Percentiles rank a stretch among this genome's conserved stretches.
Evolutionary conservation across 2,329 filamentous ascomycete species (phyloP).

Genomic region (Endoconidiophora laricicola): DNA sequence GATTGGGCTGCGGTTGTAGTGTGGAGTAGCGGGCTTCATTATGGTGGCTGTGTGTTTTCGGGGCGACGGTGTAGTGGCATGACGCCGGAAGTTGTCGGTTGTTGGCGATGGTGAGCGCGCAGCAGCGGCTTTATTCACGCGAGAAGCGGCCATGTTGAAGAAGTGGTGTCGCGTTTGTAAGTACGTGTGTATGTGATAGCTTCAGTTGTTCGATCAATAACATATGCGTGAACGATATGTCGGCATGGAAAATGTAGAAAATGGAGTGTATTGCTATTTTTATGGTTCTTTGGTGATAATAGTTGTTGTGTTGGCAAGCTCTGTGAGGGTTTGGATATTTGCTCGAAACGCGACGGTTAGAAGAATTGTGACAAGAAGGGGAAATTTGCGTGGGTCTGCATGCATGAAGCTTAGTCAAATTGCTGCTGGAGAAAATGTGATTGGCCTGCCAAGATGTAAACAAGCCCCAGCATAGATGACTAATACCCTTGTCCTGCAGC

Average conservation of each 20-base stretch:
- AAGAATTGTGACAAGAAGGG: not conserved
- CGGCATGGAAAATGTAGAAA: not conserved
- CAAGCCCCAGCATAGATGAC: constrained; percentile 1
- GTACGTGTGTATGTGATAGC: not conserved
- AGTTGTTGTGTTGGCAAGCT: not conserved
- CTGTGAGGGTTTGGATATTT: not conserved
- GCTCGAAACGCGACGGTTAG: constrained; percentile 2
- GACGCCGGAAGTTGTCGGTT: constrained; percentile 20
- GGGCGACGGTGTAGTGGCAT: constrained; percentile 18
- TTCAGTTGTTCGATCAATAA: not conserved
- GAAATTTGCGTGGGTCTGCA: constrained; percentile 4
- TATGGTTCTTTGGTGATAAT: not conserved
- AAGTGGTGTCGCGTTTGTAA: not conserved
- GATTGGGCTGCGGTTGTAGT: constrained; percentile 36
- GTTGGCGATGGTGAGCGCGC: constrained; percentile 15
- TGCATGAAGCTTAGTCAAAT: constrained; percentile 6
- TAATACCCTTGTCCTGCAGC: not conserved
- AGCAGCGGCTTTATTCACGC: constrained; percentile 21
- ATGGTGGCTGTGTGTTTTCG: constrained; percentile 17
- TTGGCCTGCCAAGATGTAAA: constrained; percentile 10
- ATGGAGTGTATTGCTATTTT: not conserved
- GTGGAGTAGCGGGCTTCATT: constrained; percentile 22
- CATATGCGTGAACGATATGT: not conserved
- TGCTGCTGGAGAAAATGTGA: not conserved
- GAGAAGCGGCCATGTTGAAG: constrained; percentile 29